A percentile compares a stretch with the other conserved stretches of the same genome.
These are phyloP conservation scores for Pichia sp. DNA, from an alignment of 1,139 yeast species.

Conservation along the genomic window DNA sequence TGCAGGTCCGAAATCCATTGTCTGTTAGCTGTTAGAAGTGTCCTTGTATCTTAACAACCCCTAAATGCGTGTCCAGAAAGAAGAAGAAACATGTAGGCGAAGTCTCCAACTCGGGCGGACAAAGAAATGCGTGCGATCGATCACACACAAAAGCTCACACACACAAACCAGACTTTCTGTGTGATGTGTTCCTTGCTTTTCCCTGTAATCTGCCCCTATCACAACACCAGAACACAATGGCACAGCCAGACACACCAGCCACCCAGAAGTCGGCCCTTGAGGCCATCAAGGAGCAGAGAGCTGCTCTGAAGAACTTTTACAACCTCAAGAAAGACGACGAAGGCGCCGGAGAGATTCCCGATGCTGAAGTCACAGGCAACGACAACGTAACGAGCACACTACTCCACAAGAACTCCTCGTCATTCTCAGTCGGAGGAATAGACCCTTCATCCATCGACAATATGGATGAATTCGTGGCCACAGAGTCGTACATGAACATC, in stretches of 20 bases:
- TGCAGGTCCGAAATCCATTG: conserved; percentile 20
- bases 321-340: conserved; percentile 32
- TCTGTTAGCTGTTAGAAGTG: no score
- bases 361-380: neutral
- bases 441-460: conserved; percentile 19
- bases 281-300: conserved; percentile 32
- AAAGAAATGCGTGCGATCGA: no score
- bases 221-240: no score
- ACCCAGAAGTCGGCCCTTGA: conserved; percentile 5
- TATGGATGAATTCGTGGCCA: conserved; percentile 39
- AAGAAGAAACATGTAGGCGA: no score
- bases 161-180: no score
- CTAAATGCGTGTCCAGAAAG: no score
- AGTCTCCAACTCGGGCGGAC: no score
- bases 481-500: conserved; percentile 36
- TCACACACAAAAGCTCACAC: no score
- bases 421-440: conserved; percentile 9
- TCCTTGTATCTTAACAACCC: no score
- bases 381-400: no score
- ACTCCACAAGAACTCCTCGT: conserved; percentile 21
- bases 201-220: no score
- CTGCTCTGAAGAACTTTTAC: conserved; percentile 44
- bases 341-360: neutral
- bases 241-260: neutral
- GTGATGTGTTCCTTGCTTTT: no score